These are phyloP conservation scores for Globisporangium orthogonon DNA, from an alignment of 352 stramenopile species.

Conservation along the genomic window DNA sequence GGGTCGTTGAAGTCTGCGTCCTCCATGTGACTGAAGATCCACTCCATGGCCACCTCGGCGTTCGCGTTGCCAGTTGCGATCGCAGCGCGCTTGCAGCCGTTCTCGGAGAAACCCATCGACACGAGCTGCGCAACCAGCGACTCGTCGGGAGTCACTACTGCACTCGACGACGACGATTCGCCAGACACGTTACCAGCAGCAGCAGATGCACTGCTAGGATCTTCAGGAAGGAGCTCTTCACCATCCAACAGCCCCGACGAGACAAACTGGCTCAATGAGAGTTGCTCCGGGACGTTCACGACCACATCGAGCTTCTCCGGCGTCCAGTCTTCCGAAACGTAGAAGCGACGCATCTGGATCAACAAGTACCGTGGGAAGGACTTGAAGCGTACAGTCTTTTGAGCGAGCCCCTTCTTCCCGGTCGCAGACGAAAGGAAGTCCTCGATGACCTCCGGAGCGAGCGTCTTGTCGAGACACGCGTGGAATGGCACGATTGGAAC, in stretches of 20 bases:
- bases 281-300: conserved; percentile 92
- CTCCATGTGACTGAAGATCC: conserved; percentile 98
- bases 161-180: background rate
- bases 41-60: conserved; percentile 95
- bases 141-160: conserved; percentile 80
- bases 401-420: conserved; percentile 64
- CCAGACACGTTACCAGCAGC: conserved; percentile 3
- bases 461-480: conserved; percentile 92
- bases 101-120: conserved; percentile 98
- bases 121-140: conserved; percentile 92
- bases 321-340: conserved; percentile 94
- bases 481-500: conserved; percentile 91
- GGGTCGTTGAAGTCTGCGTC: conserved; percentile 98
- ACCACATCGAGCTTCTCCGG: conserved; percentile 97
- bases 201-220: conserved; percentile 11
- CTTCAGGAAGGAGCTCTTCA: conserved; percentile 88
- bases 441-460: conserved; percentile 89
- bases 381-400: conserved; percentile 84
- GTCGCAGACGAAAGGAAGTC: conserved; percentile 82
- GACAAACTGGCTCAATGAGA: conserved; percentile 84
- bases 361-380: conserved; percentile 97
- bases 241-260: conserved; percentile 70
- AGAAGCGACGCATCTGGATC: conserved; percentile 96
- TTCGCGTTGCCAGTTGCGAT: conserved; percentile 88
- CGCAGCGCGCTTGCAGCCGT: conserved; percentile 95